A percentile compares a stretch with the other conserved stretches of the same genome.
Conservation (phyloP, 371 early-diverging fungal genomes). For the Syncephalastrum racemosum region DNA sequence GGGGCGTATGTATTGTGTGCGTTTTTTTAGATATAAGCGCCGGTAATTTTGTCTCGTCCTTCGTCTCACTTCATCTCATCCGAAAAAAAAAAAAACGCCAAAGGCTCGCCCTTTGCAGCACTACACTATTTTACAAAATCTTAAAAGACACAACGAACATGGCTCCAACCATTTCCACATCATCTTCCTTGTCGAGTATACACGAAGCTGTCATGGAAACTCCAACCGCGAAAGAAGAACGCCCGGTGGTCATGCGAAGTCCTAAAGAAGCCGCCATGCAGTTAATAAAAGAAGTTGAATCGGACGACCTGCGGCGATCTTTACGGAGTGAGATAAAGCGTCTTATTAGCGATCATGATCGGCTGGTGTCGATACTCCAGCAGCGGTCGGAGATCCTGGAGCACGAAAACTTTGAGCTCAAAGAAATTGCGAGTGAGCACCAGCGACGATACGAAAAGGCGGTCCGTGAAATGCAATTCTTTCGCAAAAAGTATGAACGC, state of each 20-base stretch:
- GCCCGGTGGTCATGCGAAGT: slow-evolving; percentile 10
- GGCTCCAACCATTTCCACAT: no score
- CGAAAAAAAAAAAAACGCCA: no score
- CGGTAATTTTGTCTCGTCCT: no score
- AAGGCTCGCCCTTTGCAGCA: no score
- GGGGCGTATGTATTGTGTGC: no score
- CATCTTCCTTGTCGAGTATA: no score
- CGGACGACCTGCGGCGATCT: slow-evolving; percentile 15
- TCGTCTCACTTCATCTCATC: no score
- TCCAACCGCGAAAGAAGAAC: slow-evolving; percentile 1
- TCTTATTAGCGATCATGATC: slow-evolving; percentile 30
- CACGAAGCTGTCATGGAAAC: no score
- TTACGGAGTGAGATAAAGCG: slow-evolving; percentile 27
- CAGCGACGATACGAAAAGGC: slow-evolving; percentile 49
- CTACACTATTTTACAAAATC: no score
- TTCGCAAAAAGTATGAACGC: slow-evolving; percentile 38
- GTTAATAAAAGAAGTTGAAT: slow-evolving; percentile 23
- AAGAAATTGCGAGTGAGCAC: slow-evolving; percentile 24
- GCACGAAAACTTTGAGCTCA: slow-evolving; percentile 30
- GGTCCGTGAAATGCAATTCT: slow-evolving; percentile 51
- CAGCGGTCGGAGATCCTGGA: slow-evolving; percentile 24
- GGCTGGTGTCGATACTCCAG: slow-evolving; percentile 28
- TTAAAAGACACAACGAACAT: no score
- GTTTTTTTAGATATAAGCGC: no score
- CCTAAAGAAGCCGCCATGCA: slow-evolving; percentile 18